Evolutionary conservation across 805 yeast genomes (phyloP).

Genomic region (Saccharomycopsis sp.): DNA sequence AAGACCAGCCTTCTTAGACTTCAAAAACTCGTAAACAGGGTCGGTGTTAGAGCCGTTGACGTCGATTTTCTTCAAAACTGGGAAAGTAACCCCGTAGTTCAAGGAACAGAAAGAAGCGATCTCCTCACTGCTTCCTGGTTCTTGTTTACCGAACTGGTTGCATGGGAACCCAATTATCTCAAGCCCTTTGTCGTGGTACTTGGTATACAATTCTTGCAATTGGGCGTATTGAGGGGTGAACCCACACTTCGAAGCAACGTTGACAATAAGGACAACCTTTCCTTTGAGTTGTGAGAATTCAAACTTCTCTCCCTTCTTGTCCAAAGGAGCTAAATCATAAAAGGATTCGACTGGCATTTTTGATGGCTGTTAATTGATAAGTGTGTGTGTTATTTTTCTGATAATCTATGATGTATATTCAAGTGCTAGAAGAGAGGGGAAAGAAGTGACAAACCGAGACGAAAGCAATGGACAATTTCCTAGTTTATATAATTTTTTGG

Average conservation of each 20-base stretch:
- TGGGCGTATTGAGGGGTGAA: slow-evolving; percentile 77
- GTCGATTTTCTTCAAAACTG: slow-evolving; percentile 76
- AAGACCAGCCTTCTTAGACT: slow-evolving; percentile 49
- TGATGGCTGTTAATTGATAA: too few relatives aligned
- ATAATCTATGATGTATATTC: too few relatives aligned
- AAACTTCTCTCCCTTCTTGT: slow-evolving; percentile 51
- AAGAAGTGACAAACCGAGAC: background rate
- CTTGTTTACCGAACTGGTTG: slow-evolving; percentile 83
- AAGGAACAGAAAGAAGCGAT: slow-evolving; percentile 67
- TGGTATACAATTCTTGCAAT: slow-evolving; percentile 60
- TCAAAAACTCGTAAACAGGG: slow-evolving; percentile 74
- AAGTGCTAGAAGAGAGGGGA: too few relatives aligned
- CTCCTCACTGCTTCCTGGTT: slow-evolving; percentile 61
- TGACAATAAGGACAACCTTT: slow-evolving; percentile 76
- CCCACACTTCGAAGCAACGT: slow-evolving; percentile 84
- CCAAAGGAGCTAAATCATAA: slow-evolving; percentile 61
- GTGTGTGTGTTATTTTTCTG: too few relatives aligned
- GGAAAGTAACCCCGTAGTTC: slow-evolving; percentile 90
- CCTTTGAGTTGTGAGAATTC: slow-evolving; percentile 61
- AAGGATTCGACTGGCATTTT: slow-evolving; percentile 30
- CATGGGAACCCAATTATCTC: slow-evolving; percentile 82
- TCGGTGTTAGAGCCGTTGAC: slow-evolving; percentile 82
- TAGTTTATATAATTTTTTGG: background rate
- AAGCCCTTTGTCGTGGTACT: slow-evolving; percentile 60
- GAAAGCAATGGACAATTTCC: background rate